Evolutionary conservation across 108 stramenopile species (phyloP).

Genomic region (Epithemia pelagica): DNA sequence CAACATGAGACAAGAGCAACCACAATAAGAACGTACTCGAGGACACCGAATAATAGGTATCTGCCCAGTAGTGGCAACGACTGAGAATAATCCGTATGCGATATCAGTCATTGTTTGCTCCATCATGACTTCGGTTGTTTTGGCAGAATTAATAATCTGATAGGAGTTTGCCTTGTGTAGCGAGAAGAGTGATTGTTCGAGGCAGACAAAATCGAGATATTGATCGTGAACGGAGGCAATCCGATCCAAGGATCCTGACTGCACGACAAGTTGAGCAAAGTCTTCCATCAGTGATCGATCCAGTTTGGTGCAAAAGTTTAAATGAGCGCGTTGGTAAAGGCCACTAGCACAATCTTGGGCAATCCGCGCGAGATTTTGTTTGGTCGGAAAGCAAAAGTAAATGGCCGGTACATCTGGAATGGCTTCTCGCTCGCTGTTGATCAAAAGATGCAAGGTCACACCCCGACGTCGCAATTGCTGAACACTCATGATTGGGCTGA

Average conservation of each 20-base stretch:
- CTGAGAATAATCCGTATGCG: slow-evolving; percentile 85
- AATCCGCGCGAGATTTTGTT: slow-evolving; percentile 83
- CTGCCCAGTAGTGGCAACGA: slow-evolving; percentile 81
- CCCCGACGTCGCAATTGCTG: slow-evolving; percentile 90
- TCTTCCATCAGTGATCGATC: slow-evolving; percentile 91
- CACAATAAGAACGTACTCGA: slow-evolving; percentile 36
- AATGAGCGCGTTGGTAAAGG: slow-evolving; percentile 72
- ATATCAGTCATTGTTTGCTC: slow-evolving; percentile 77
- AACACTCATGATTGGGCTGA: slow-evolving; percentile 92
- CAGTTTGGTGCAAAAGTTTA: slow-evolving; percentile 84
- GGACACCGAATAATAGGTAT: slow-evolving; percentile 93
- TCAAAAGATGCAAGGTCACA: slow-evolving; percentile 93
- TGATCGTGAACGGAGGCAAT: slow-evolving; percentile 89
- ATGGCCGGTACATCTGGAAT: slow-evolving; percentile 97
- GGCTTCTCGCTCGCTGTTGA: slow-evolving; percentile 84
- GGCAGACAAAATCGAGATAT: slow-evolving; percentile 90
- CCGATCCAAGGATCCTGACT: slow-evolving; percentile 60
- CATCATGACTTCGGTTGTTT: slow-evolving; percentile 76
- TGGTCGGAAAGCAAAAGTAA: slow-evolving; percentile 93
- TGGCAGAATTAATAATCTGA: slow-evolving; percentile 78
- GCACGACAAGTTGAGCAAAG: slow-evolving; percentile 84
- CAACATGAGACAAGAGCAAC: neutral
- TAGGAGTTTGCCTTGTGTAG: slow-evolving; percentile 81
- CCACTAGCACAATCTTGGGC: slow-evolving; percentile 77
- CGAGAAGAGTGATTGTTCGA: slow-evolving; percentile 83